phyloP scores from a whole-genome alignment of 2,329 filamentous ascomycete species.

The Pyrenochaeta sp. region DNA sequence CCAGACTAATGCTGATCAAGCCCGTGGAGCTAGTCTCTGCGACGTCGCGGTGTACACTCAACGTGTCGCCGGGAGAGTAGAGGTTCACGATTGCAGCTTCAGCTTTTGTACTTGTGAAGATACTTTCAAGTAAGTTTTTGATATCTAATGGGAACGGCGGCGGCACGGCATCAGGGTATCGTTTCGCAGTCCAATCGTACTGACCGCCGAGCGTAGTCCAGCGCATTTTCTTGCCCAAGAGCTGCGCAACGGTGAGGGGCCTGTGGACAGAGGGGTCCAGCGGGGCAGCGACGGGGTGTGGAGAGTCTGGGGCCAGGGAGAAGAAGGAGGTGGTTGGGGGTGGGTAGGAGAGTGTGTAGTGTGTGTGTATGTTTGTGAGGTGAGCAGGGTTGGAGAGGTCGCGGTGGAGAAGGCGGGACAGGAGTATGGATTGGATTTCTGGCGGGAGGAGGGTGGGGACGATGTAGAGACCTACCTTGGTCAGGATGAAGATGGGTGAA shows the following conservation, averaged over 20 bases:
- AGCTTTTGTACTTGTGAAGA: constrained; percentile 80
- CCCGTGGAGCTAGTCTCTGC: constrained; percentile 83
- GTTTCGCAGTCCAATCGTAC: constrained; percentile 92
- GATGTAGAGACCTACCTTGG: constrained; percentile 74
- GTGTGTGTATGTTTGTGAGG: constrained; percentile 88
- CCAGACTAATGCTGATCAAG: constrained; percentile 85
- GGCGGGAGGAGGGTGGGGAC: constrained; percentile 78
- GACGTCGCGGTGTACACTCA: constrained; percentile 93
- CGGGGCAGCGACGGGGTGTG: constrained; percentile 55
- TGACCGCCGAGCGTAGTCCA: constrained; percentile 96
- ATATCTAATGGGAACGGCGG: constrained; percentile 80
- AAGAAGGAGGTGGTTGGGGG: constrained; percentile 60
- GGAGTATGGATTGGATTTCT: constrained; percentile 71
- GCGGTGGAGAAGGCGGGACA: constrained; percentile 78
- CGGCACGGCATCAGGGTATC: constrained; percentile 74
- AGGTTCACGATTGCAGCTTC: constrained; percentile 95
- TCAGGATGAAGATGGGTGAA: constrained; percentile 17
- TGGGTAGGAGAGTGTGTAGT: constrained; percentile 76
- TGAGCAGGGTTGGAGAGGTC: constrained; percentile 78
- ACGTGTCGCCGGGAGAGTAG: constrained; percentile 87
- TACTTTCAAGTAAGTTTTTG: constrained; percentile 68
- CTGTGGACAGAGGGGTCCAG: constrained; percentile 79
- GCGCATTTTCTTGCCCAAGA: constrained; percentile 81
- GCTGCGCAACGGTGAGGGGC: constrained; percentile 72
- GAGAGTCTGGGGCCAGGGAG: constrained; percentile 49